phyloP scores from a whole-genome alignment of 352 stramenopile species.

The Blastocystis sp. region DNA sequence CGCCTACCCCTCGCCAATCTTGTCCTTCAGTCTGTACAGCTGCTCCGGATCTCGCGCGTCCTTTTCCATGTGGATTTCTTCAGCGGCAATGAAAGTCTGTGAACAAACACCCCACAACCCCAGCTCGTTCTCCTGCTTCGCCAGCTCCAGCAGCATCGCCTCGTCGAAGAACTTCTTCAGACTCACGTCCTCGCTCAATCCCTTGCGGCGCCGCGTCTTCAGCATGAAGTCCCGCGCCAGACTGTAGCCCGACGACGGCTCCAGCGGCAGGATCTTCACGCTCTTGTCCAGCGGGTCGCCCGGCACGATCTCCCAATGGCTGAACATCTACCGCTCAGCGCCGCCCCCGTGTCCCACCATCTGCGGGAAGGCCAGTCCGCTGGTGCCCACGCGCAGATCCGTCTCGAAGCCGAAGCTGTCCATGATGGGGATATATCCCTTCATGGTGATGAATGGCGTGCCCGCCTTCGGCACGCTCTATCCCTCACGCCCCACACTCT shows the following conservation, averaged over 20 bases:
- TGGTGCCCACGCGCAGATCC: slow-evolving; percentile 94
- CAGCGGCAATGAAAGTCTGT: too few species aligned
- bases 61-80: background rate
- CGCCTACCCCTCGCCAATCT: slow-evolving; percentile 37
- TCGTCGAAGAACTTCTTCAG: slow-evolving; percentile 98
- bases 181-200: slow-evolving; percentile 94
- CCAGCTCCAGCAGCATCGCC: slow-evolving; percentile 88
- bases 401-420: slow-evolving; percentile 99
- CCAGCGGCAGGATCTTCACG: slow-evolving; percentile 87
- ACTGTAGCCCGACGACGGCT: slow-evolving; percentile 89
- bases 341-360: background rate
- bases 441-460: slow-evolving; percentile 91
- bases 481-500: background rate
- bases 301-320: slow-evolving; percentile 97
- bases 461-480: slow-evolving; percentile 91
- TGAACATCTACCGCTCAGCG: slow-evolving; percentile 84
- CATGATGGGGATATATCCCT: slow-evolving; percentile 94
- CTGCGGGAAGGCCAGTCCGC: slow-evolving; percentile 75
- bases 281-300: slow-evolving; percentile 90
- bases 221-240: slow-evolving; percentile 97
- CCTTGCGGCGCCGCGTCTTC: slow-evolving; percentile 94
- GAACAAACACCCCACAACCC: slow-evolving; percentile 4
- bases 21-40: slow-evolving; percentile 21
- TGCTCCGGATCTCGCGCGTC: background rate
- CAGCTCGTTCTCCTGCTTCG: slow-evolving; percentile 83